These are phyloP conservation scores for Citrus australasica DNA, from an alignment of 345 rosid genomes.

Conservation along the genomic window DNA sequence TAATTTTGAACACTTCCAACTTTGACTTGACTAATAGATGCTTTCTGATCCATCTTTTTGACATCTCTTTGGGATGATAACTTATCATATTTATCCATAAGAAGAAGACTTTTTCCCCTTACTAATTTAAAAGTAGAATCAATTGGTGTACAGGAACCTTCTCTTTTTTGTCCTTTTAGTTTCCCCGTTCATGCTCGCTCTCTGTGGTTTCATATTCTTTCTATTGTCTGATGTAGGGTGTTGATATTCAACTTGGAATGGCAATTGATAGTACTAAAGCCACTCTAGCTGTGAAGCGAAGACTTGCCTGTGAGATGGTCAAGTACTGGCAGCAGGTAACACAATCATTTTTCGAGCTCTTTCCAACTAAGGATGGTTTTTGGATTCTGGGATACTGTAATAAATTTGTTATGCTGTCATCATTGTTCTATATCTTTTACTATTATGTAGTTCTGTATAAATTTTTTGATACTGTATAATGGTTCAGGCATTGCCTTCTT, in stretches of 20 bases:
- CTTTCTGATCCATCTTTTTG: neutral
- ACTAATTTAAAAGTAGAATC: neutral
- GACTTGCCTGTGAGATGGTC: slow-evolving; percentile 99
- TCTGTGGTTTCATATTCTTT: slow-evolving; percentile 12
- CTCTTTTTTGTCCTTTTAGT: neutral
- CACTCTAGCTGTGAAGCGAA: slow-evolving; percentile 96
- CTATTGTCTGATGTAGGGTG: slow-evolving; percentile 55
- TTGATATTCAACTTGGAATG: slow-evolving; percentile 97
- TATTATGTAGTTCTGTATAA: neutral
- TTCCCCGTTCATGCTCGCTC: neutral
- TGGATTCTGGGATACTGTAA: slow-evolving; percentile 2
- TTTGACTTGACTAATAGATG: neutral
- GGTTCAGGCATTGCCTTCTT: neutral
- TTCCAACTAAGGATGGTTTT: neutral
- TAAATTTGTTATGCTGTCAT: neutral
- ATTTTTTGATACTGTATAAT: neutral
- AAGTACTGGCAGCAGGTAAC: slow-evolving; percentile 99
- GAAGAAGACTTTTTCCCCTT: neutral
- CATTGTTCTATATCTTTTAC: neutral
- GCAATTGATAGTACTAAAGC: slow-evolving; percentile 98
- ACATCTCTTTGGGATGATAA: neutral
- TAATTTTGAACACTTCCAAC: neutral
- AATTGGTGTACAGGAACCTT: neutral
- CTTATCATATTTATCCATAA: neutral
- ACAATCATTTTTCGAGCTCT: neutral